These are phyloP conservation scores for Phytopythium ostracodes DNA, from an alignment of 352 stramenopile genomes.

Conservation along the genomic window DNA sequence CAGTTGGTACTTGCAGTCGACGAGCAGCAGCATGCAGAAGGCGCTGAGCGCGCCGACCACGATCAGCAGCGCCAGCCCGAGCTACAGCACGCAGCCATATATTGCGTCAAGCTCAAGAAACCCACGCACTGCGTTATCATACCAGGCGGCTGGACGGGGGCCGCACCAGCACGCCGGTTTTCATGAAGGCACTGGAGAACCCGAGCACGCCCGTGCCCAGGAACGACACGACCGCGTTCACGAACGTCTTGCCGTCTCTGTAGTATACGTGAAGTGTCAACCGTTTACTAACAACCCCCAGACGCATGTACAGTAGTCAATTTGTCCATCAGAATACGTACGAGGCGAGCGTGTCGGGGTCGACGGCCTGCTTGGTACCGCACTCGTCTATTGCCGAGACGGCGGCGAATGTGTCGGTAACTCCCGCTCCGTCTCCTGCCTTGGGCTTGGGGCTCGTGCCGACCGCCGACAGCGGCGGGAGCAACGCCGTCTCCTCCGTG, in stretches of 20 bases:
- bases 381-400: background rate
- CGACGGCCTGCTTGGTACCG: background rate
- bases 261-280: background rate
- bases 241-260: conserved; percentile 59
- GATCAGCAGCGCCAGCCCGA: conserved; percentile 48
- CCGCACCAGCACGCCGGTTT: conserved; percentile 74
- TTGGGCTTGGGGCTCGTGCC: background rate
- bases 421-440: background rate
- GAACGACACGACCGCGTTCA: conserved; percentile 88
- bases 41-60: conserved; percentile 47
- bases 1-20: conserved; percentile 80
- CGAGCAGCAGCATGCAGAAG: conserved; percentile 70
- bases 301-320: background rate
- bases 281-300: background rate
- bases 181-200: conserved; percentile 87
- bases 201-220: conserved; percentile 89
- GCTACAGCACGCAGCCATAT: conserved; percentile 15
- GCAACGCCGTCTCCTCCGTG: background rate
- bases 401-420: no score
- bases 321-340: background rate
- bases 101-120: background rate
- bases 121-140: no score
- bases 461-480: background rate
- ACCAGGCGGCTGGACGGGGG: no score
- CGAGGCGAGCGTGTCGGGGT: background rate